Evolutionary conservation across 768 basidiomycete species (phyloP).

Genomic region (Mycena kentingensis): DNA sequence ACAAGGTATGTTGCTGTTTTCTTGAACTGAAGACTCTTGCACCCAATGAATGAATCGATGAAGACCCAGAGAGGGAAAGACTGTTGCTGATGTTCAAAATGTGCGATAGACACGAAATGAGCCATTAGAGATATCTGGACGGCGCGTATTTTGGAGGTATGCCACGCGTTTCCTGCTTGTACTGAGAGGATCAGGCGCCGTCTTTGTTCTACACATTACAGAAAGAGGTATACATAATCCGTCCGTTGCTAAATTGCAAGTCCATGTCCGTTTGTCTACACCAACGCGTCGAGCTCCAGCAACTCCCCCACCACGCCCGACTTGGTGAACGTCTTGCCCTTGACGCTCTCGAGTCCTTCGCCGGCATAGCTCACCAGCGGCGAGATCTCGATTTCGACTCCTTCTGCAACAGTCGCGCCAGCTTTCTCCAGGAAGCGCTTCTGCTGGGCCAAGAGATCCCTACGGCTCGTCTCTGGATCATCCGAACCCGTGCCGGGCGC

Average conservation of each 20-base stretch:
- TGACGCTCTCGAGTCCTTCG: constrained; percentile 80
- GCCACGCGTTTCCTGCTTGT: no score
- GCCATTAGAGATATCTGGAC: no score
- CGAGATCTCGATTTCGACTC: constrained; percentile 87
- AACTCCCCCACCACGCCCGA: constrained; percentile 67
- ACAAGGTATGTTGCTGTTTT: no score
- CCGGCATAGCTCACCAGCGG: constrained; percentile 90
- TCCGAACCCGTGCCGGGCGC: constrained; percentile 91
- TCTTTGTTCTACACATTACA: constrained; percentile 19
- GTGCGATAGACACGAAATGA: no score
- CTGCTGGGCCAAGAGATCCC: constrained; percentile 88
- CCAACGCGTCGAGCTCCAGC: constrained; percentile 72
- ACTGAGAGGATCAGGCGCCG: no score
- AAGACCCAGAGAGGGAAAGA: no score
- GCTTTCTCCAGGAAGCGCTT: constrained; percentile 77
- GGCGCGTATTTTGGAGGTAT: no score
- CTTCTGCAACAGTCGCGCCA: constrained; percentile 72
- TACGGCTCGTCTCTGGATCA: constrained; percentile 86
- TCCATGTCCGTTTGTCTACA: constrained; percentile 37
- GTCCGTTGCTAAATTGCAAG: constrained; percentile 25
- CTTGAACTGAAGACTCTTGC: no score
- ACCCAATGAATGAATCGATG: no score
- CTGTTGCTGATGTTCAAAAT: no score
- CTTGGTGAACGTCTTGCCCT: constrained; percentile 76
- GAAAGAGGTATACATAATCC: constrained; percentile 24